A percentile compares a stretch with the other conserved stretches of the same genome.
Conservation (phyloP, 2,329 filamentous ascomycete genomes). For the Setomelanomma holmii region DNA sequence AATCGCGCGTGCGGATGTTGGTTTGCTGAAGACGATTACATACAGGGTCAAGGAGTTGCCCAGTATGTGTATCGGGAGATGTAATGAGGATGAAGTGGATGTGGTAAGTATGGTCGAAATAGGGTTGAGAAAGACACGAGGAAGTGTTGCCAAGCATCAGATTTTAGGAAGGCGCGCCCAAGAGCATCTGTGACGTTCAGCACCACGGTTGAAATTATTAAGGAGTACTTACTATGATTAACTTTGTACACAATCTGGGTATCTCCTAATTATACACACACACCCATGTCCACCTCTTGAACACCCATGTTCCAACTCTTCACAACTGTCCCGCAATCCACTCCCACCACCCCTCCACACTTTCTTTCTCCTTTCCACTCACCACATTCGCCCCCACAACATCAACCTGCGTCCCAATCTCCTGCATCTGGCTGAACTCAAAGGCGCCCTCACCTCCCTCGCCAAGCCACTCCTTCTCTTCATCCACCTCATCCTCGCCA, state of each 20-base stretch:
- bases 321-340: constrained; percentile 84
- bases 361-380: constrained; percentile 65
- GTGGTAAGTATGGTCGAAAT: too few species aligned
- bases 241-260: background rate
- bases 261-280: background rate
- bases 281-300: background rate
- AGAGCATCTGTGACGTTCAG: too few species aligned
- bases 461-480: constrained; percentile 80
- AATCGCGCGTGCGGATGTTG: too few species aligned
- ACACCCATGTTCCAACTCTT: constrained; percentile 1
- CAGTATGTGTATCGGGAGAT: too few species aligned
- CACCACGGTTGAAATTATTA: too few species aligned
- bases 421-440: constrained; percentile 79
- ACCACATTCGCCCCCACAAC: constrained; percentile 77
- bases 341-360: constrained; percentile 83
- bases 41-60: too few species aligned
- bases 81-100: too few species aligned
- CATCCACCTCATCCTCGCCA: constrained; percentile 63
- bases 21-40: too few species aligned
- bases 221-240: background rate
- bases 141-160: too few species aligned
- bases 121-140: too few species aligned
- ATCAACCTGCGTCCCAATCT: constrained; percentile 80
- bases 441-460: constrained; percentile 81
- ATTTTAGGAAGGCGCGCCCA: too few species aligned